A percentile compares a stretch with the other conserved stretches of the same genome.
phyloP scores from a whole-genome alignment of 1,139 yeast genomes.

The Suhomyces bribrorum region DNA sequence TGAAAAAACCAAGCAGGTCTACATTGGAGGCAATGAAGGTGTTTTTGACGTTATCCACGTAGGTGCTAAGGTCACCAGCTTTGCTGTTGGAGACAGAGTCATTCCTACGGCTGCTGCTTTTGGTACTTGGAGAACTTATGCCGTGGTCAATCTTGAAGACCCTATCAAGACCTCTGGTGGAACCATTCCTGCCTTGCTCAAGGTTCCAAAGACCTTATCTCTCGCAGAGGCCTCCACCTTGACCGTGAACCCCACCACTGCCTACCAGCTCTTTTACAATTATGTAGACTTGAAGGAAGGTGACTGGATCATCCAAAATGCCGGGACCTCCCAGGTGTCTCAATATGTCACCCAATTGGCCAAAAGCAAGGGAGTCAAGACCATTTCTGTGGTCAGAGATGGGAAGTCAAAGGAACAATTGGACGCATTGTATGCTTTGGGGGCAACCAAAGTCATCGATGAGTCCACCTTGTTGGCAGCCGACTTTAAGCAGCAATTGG shows the following conservation, averaged over 20 bases:
- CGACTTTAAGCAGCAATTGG: slow-evolving; percentile 16
- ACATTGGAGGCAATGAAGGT: slow-evolving; percentile 46
- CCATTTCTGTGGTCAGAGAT: slow-evolving; percentile 34
- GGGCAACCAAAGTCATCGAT: slow-evolving; percentile 35
- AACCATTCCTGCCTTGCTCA: slow-evolving; percentile 22
- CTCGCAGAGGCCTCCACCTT: slow-evolving; percentile 36
- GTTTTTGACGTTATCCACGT: slow-evolving; percentile 28
- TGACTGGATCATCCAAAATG: slow-evolving; percentile 40
- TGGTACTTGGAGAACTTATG: slow-evolving; percentile 41
- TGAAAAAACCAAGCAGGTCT: slow-evolving; percentile 26
- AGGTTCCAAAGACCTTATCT: slow-evolving; percentile 21
- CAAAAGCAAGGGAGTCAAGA: slow-evolving; percentile 23
- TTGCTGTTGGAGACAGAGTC: slow-evolving; percentile 33
- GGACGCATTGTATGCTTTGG: slow-evolving; percentile 25
- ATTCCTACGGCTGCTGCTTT: slow-evolving; percentile 32
- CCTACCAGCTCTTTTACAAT: slow-evolving; percentile 32
- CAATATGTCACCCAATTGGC: slow-evolving; percentile 35
- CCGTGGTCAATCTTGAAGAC: slow-evolving; percentile 20
- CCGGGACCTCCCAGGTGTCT: slow-evolving; percentile 38
- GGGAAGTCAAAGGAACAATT: slow-evolving; percentile 30
- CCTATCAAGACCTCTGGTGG: slow-evolving; percentile 11
- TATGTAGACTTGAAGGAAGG: slow-evolving; percentile 32
- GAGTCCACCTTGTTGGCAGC: slow-evolving; percentile 23
- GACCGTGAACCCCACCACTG: slow-evolving; percentile 37
- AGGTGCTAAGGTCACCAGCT: slow-evolving; percentile 24